Evolutionary conservation across 345 rosid species (phyloP).

Genomic region (sweet orange (Citrus sinensis)): DVS_A1.0 CM039169.1:3849501-3850000

Average conservation of each 20-base stretch:
- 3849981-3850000: neutral
- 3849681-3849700: constrained; percentile 14
- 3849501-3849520: neutral
- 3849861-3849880: neutral
- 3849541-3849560: neutral
- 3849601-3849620: neutral
- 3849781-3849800: neutral
- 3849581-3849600: neutral
- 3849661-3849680: neutral
- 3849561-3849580: neutral
- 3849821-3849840: neutral
- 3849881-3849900: neutral
- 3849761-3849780: neutral
- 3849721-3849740: constrained; percentile 16
- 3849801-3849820: neutral
- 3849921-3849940: neutral
- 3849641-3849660: neutral
- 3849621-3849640: neutral
- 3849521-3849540: neutral
- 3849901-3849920: neutral
- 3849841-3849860: neutral
- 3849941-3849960: neutral
- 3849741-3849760: neutral
- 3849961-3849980: neutral
- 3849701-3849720: constrained; percentile 10